Evolutionary conservation across 2,329 filamentous ascomycete genomes (phyloP).

Genomic region (Cladophialophora yegresii): DNA sequence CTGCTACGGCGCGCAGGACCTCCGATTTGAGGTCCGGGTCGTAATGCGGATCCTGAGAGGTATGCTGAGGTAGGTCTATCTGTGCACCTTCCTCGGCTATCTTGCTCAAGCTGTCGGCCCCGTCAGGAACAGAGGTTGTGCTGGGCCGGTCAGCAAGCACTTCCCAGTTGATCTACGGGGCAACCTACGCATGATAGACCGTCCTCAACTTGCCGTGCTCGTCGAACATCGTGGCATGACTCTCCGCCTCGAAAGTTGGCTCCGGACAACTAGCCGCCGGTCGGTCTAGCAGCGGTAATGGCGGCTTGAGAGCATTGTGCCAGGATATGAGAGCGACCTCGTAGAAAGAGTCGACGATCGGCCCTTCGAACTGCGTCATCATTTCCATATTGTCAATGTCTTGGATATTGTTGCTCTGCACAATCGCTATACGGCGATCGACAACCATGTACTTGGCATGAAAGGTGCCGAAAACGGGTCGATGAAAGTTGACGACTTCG

Average conservation of each 20-base stretch:
- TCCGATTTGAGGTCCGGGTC: slow-evolving; percentile 64
- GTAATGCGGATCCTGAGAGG: slow-evolving; percentile 62
- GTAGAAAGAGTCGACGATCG: slow-evolving; percentile 74
- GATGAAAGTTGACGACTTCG: slow-evolving; percentile 72
- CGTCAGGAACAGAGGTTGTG: slow-evolving; percentile 20
- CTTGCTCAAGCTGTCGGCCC: slow-evolving; percentile 25
- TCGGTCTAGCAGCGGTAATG: slow-evolving; percentile 57
- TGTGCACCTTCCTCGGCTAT: slow-evolving; percentile 27
- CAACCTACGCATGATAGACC: slow-evolving; percentile 26
- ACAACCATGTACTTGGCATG: slow-evolving; percentile 78
- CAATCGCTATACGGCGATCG: slow-evolving; percentile 67
- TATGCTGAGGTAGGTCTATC: slow-evolving; percentile 56
- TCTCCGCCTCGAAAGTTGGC: slow-evolving; percentile 34
- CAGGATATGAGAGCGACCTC: slow-evolving; percentile 74
- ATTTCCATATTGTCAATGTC: slow-evolving; percentile 81
- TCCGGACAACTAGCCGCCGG: slow-evolving; percentile 48
- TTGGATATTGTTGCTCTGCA: slow-evolving; percentile 78
- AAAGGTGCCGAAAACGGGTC: slow-evolving; percentile 70
- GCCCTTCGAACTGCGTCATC: slow-evolving; percentile 74
- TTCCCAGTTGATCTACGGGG: background rate
- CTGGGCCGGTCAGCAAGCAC: slow-evolving; percentile 18
- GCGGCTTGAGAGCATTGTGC: slow-evolving; percentile 63
- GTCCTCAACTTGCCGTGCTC: slow-evolving; percentile 22
- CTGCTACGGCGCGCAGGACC: slow-evolving; percentile 61
- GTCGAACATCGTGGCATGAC: slow-evolving; percentile 33